phyloP scores from a whole-genome alignment of 257 asterid species.

The Gentiana straminea region DNA sequence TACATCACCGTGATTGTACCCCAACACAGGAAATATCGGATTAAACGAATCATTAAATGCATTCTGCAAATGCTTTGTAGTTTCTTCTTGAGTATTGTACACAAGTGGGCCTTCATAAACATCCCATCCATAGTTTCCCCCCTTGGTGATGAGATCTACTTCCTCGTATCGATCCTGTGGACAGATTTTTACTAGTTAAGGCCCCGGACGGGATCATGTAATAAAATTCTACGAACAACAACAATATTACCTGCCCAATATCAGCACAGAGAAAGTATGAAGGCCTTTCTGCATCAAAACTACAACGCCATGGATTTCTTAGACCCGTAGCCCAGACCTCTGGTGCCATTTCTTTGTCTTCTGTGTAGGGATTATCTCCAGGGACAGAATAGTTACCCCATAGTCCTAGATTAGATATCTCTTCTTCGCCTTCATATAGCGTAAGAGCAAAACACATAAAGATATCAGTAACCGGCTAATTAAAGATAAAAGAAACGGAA shows the following conservation, averaged over 20 bases:
- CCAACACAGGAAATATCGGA: constrained; percentile 67
- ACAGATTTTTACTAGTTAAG: too few relatives aligned
- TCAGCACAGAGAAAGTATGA: constrained; percentile 76
- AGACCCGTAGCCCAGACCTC: constrained; percentile 84
- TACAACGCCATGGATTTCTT: constrained; percentile 90
- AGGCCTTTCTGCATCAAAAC: constrained; percentile 90
- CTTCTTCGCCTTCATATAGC: constrained; percentile 42
- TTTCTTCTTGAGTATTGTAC: constrained; percentile 38
- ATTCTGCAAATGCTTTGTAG: constrained; percentile 32
- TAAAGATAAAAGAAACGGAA: background rate
- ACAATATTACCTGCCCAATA: constrained; percentile 51
- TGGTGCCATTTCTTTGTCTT: constrained; percentile 47
- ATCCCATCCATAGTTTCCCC: constrained; percentile 95
- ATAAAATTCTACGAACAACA: background rate
- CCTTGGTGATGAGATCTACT: constrained; percentile 72
- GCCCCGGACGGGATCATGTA: too few relatives aligned
- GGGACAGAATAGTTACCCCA: constrained; percentile 91
- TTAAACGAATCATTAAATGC: constrained; percentile 41
- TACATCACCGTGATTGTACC: constrained; percentile 59
- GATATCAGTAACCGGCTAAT: background rate
- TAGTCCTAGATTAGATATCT: constrained; percentile 34
- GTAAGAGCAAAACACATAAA: background rate
- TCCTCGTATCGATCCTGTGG: constrained; percentile 74
- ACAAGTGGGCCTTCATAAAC: constrained; percentile 62
- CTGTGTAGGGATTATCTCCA: constrained; percentile 56